Conservation (phyloP, 192 early-diverging fungal genomes). For the Coemansia biformis region DNA sequence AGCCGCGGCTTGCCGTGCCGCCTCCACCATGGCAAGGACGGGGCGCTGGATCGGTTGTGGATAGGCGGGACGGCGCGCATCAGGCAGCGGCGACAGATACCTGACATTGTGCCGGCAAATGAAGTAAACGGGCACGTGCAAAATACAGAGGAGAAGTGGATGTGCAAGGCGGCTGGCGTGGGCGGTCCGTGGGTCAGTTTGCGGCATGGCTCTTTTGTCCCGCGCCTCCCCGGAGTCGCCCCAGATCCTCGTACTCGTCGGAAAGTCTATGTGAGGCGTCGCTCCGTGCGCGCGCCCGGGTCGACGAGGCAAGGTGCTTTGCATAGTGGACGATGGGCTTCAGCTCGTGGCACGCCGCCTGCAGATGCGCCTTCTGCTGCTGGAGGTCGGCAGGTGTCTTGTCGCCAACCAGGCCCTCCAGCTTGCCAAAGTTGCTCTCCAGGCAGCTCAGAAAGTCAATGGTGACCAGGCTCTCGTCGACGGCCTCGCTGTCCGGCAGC, state of each 20-base stretch:
- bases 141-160: too few relatives aligned
- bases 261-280: conserved; percentile 6
- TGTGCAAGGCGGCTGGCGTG: too few relatives aligned
- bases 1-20: too few relatives aligned
- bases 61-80: too few relatives aligned
- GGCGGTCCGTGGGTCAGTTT: too few relatives aligned
- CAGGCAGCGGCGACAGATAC: too few relatives aligned
- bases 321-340: conserved; percentile 47
- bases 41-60: too few relatives aligned
- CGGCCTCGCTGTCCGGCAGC: conserved; percentile 39
- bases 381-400: not conserved
- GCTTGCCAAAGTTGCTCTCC: conserved; percentile 34
- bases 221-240: not conserved
- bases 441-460: conserved; percentile 46
- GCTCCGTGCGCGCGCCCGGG: not conserved
- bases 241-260: conserved; percentile 38
- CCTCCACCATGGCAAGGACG: too few relatives aligned
- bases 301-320: conserved; percentile 30
- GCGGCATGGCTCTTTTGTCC: too few relatives aligned
- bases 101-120: too few relatives aligned
- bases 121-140: too few relatives aligned
- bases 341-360: conserved; percentile 33
- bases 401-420: conserved; percentile 19
- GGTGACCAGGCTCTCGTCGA: conserved; percentile 43
- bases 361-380: not conserved